Evolutionary conservation across 225 moss, liverwort and hornwort species (phyloP).

Genomic region (Pseudisothecium myosuroides): DNA sequence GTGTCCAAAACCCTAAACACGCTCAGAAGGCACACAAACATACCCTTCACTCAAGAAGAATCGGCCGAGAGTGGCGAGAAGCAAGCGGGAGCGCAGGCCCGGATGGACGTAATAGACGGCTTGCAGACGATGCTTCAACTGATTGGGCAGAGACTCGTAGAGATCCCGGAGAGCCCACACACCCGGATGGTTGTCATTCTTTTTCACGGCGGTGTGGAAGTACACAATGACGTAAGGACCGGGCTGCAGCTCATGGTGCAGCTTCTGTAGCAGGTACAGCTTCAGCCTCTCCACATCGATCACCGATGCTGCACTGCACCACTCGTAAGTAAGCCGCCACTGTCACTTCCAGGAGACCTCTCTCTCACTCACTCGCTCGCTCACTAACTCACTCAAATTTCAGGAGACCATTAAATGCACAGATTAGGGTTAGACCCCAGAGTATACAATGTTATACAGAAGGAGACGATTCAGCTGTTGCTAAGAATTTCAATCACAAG

Average conservation of each 20-base stretch:
- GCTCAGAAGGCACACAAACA: not conserved
- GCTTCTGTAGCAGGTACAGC: conserved; percentile 43
- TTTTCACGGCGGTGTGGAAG: conserved; percentile 69
- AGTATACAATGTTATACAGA: not conserved
- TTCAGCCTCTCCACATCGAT: conserved; percentile 56
- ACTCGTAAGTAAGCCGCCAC: not conserved
- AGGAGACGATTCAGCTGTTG: not conserved
- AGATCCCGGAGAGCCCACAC: conserved; percentile 54
- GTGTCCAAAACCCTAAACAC: not conserved
- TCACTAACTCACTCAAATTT: not conserved
- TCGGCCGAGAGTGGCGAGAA: conserved; percentile 69
- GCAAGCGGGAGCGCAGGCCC: conserved; percentile 59
- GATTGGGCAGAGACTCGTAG: conserved; percentile 61
- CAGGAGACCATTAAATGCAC: not conserved
- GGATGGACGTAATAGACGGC: conserved; percentile 76
- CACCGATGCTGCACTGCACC: conserved; percentile 51
- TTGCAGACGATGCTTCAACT: conserved; percentile 50
- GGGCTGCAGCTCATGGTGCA: conserved; percentile 39
- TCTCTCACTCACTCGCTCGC: not conserved
- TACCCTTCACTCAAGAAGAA: conserved; percentile 82
- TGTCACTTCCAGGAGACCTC: not conserved
- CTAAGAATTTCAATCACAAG: not conserved
- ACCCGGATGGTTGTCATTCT: conserved; percentile 70
- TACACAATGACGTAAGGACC: conserved; percentile 59
- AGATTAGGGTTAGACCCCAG: not conserved